phyloP scores from a whole-genome alignment of 2,329 filamentous ascomycete species.

The Aspergillus sclerotialis region DNA sequence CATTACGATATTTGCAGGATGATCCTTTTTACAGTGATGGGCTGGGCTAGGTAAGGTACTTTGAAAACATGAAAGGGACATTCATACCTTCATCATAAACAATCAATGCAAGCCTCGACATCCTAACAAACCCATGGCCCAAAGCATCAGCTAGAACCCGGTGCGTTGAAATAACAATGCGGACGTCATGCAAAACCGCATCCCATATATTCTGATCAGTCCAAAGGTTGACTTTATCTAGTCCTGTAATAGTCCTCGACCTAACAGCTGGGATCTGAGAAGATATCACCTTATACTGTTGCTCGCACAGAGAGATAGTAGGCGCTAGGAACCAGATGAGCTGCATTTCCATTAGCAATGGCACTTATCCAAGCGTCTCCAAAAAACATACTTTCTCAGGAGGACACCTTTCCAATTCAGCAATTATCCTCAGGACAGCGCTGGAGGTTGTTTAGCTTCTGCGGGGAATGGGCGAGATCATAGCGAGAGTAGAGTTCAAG shows the following conservation, averaged over 20 bases:
- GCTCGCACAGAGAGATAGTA: constrained; percentile 59
- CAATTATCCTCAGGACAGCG: constrained; percentile 60
- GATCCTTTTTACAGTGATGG: constrained; percentile 63
- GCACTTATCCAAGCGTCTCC: constrained; percentile 1
- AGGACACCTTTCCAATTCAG: constrained; percentile 52
- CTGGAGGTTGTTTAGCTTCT: constrained; percentile 30
- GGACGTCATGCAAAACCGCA: constrained; percentile 54
- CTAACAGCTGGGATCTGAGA: constrained; percentile 53
- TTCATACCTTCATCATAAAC: constrained; percentile 74
- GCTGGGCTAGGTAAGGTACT: constrained; percentile 39
- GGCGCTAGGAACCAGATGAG: constrained; percentile 67
- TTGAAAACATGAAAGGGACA: not conserved
- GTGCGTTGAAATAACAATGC: constrained; percentile 71
- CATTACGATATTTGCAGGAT: constrained; percentile 67
- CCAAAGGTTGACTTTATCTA: constrained; percentile 68
- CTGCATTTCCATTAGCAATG: constrained; percentile 15
- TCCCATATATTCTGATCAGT: constrained; percentile 61
- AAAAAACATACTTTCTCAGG: constrained; percentile 46
- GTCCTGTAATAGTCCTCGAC: constrained; percentile 58
- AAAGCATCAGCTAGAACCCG: constrained; percentile 69
- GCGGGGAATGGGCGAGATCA: too few relatives aligned
- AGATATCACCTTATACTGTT: constrained; percentile 57
- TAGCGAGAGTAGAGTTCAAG: constrained; percentile 2
- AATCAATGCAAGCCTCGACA: constrained; percentile 59
- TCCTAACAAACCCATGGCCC: constrained; percentile 63